These are phyloP conservation scores for Boletus patriciae DNA, from an alignment of 768 basidiomycete genomes.

Conservation along the genomic window DNA sequence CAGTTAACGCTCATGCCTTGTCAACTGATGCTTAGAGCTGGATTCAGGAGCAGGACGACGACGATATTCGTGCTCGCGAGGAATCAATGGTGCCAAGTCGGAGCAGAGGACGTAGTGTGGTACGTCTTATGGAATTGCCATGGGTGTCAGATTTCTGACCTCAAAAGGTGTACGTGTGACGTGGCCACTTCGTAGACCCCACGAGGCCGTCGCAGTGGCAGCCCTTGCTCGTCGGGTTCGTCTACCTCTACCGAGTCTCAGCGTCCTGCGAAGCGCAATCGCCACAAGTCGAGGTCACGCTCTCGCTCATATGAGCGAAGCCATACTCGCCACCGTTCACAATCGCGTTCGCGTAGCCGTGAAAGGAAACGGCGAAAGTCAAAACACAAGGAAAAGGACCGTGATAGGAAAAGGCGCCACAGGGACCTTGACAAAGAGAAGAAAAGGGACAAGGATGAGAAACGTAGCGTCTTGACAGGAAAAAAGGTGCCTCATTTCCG, in stretches of 20 bases:
- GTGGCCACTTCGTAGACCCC: slow-evolving; percentile 21
- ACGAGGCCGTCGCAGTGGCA: slow-evolving; percentile 15
- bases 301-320: slow-evolving; percentile 23
- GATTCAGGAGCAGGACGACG: slow-evolving; percentile 13
- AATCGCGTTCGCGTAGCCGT: slow-evolving; percentile 31
- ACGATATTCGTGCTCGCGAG: not conserved
- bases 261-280: slow-evolving; percentile 16
- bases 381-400: slow-evolving; percentile 29
- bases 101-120: slow-evolving; percentile 28
- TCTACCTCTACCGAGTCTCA: slow-evolving; percentile 16
- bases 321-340: slow-evolving; percentile 16
- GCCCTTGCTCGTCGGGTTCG: slow-evolving; percentile 20
- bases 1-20: not conserved
- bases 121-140: slow-evolving; percentile 19
- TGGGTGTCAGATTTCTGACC: slow-evolving; percentile 18
- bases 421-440: slow-evolving; percentile 29
- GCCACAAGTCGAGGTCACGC: slow-evolving; percentile 21
- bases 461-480: slow-evolving; percentile 58
- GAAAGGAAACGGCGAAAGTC: slow-evolving; percentile 27
- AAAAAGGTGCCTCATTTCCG: slow-evolving; percentile 47
- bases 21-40: not conserved
- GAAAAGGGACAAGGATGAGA: slow-evolving; percentile 45
- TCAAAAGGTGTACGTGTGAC: slow-evolving; percentile 25
- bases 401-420: slow-evolving; percentile 40
- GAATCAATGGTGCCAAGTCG: slow-evolving; percentile 5